phyloP scores from a whole-genome alignment of 2,329 filamentous ascomycete species.

The Stachybotrys elegans region DNA sequence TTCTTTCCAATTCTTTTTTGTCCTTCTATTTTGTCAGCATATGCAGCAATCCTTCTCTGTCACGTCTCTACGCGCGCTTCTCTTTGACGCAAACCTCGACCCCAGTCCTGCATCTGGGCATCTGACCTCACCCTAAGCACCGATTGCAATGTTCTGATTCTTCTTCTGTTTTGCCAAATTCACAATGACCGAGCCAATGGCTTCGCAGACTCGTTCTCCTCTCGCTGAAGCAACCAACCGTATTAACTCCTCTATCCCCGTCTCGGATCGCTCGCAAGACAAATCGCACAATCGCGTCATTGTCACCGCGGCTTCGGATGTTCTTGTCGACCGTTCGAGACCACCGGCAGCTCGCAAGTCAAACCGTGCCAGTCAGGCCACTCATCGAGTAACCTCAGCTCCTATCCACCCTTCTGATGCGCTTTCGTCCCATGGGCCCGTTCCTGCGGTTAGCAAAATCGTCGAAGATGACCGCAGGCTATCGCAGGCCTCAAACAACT shows the following conservation, averaged over 20 bases:
- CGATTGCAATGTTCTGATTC: conserved; percentile 5
- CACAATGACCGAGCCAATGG: conserved; percentile 27
- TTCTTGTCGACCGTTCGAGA: background rate
- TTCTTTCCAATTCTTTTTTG: conserved; percentile 4
- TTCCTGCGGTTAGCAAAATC: conserved; percentile 15
- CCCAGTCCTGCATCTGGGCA: no score
- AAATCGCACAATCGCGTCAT: conserved; percentile 25
- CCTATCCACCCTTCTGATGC: conserved; percentile 2
- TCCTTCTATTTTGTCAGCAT: background rate
- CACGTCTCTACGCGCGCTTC: no score
- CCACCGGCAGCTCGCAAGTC: conserved; percentile 1
- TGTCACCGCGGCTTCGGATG: conserved; percentile 9
- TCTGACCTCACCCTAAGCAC: no score
- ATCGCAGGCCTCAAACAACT: conserved; percentile 36
- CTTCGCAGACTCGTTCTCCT: conserved; percentile 30
- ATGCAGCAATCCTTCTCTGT: conserved; percentile 9
- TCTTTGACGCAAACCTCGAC: no score
- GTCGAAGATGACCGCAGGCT: conserved; percentile 27
- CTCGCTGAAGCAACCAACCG: conserved; percentile 43
- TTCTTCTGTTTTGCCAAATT: conserved; percentile 9
- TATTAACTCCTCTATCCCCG: conserved; percentile 35
- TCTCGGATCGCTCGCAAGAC: conserved; percentile 17
- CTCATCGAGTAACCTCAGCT: conserved; percentile 1
- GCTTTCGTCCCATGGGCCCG: conserved; percentile 12
- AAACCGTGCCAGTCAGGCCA: background rate